Conservation (phyloP, 2,329 filamentous ascomycete species). For the Fusarium begoniae region DNA sequence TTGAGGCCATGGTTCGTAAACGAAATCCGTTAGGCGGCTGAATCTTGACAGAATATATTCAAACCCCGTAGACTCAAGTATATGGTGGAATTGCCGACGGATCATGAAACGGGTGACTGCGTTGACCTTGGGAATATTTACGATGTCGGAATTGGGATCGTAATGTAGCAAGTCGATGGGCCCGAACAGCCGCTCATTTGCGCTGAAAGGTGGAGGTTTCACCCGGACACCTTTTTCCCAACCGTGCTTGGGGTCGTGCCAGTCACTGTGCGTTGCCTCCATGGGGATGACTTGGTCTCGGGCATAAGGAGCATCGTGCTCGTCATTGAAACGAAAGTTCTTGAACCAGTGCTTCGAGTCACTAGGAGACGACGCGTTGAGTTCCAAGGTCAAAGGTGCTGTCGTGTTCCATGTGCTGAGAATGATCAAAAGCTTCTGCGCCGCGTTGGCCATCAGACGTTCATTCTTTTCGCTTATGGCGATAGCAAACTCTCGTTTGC, state of each 20-base stretch:
- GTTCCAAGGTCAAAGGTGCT: neutral
- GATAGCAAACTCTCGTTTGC: too few species aligned
- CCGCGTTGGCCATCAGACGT: fast-evolving
- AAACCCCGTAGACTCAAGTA: neutral
- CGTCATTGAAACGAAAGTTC: constrained; percentile 1
- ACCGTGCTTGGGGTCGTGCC: neutral
- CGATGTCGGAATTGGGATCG: neutral
- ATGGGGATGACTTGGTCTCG: neutral
- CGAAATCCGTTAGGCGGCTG: neutral
- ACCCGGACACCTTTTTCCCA: neutral
- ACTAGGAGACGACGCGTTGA: neutral
- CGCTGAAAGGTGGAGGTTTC: neutral
- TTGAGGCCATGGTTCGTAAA: neutral
- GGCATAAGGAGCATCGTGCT: neutral
- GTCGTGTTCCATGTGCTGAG: neutral
- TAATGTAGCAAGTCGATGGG: neutral
- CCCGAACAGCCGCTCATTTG: neutral
- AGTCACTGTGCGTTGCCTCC: neutral
- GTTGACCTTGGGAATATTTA: neutral
- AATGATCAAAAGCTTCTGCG: neutral
- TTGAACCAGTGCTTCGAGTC: neutral
- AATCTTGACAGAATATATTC: neutral
- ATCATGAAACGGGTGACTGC: constrained; percentile 1
- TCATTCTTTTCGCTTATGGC: neutral
- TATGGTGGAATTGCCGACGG: constrained; percentile 1